Conservation (phyloP, 352 stramenopile species). For the Globisporangium sylvaticum region DNA sequence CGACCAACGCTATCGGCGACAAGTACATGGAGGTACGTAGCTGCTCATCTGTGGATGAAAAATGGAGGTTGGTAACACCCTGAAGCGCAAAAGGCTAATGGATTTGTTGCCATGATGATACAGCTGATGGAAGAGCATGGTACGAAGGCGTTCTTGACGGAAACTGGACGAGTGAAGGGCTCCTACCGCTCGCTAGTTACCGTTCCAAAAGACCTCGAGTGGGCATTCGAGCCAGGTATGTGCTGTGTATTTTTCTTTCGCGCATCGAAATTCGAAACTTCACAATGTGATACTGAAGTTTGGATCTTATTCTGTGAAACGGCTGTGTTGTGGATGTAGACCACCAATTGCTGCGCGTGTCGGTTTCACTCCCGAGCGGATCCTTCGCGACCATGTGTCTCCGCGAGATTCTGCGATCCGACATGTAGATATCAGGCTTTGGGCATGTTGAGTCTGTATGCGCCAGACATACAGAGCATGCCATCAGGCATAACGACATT, state of each 20-base stretch:
- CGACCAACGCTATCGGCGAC: conserved; percentile 39
- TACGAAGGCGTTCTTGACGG: conserved; percentile 33
- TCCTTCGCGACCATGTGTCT: conserved; percentile 82
- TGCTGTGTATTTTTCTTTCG: not conserved
- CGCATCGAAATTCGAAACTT: not conserved
- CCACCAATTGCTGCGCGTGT: conserved; percentile 22
- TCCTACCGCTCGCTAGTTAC: conserved; percentile 54
- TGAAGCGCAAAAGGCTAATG: too few species aligned
- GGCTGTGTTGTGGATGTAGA: not conserved
- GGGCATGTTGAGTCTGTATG: not conserved
- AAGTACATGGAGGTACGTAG: conserved; percentile 37
- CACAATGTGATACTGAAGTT: conserved; percentile 9
- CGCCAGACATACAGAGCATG: not conserved
- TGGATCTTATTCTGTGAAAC: not conserved
- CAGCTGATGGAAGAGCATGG: conserved; percentile 45
- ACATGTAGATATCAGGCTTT: conserved; percentile 24
- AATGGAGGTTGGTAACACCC: too few species aligned
- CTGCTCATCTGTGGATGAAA: not conserved
- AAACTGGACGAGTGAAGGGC: conserved; percentile 49
- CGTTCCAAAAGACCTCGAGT: conserved; percentile 39
- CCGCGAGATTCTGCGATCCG: conserved; percentile 51
- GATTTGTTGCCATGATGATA: too few species aligned
- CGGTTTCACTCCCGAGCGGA: conserved; percentile 58
- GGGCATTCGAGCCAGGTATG: conserved; percentile 27
- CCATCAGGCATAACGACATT: not conserved